Evolutionary conservation across 495 filamentous ascomycete species (phyloP).

Genomic region (Xylaria longipes): DNA sequence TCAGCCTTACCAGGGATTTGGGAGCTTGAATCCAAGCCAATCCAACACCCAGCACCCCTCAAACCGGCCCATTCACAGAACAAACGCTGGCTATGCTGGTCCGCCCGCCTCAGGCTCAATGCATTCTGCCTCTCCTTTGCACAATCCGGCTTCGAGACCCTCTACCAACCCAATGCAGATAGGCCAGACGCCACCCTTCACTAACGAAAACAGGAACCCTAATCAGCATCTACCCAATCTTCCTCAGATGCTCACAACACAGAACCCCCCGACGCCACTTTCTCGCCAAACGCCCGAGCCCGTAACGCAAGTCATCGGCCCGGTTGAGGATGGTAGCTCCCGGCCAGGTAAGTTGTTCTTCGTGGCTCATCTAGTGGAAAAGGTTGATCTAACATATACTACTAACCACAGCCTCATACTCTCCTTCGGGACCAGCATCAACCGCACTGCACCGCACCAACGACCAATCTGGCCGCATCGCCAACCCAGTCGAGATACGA

Average conservation of each 20-base stretch:
- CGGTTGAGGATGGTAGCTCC: background rate
- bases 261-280: background rate
- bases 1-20: conserved; percentile 10
- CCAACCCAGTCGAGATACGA: conserved; percentile 24
- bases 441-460: conserved; percentile 6
- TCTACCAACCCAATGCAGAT: conserved; percentile 3
- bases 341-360: conserved; percentile 12
- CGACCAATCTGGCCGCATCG: conserved; percentile 13
- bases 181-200: conserved; percentile 12
- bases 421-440: conserved; percentile 10
- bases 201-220: conserved; percentile 16
- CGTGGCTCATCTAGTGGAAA: background rate
- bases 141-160: background rate
- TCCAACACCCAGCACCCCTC: conserved; percentile 2
- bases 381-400: conserved; percentile 9
- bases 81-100: conserved; percentile 8
- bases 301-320: background rate
- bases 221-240: conserved; percentile 19
- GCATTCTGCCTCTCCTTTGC: background rate
- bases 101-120: background rate
- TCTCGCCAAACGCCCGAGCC: conserved; percentile 18
- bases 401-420: background rate
- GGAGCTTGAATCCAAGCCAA: conserved; percentile 5
- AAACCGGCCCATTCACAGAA: background rate
- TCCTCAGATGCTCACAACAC: conserved; percentile 12